Evolutionary conservation across 257 asterid genomes (phyloP).

Genomic region (Asclepias syriaca): DNA sequence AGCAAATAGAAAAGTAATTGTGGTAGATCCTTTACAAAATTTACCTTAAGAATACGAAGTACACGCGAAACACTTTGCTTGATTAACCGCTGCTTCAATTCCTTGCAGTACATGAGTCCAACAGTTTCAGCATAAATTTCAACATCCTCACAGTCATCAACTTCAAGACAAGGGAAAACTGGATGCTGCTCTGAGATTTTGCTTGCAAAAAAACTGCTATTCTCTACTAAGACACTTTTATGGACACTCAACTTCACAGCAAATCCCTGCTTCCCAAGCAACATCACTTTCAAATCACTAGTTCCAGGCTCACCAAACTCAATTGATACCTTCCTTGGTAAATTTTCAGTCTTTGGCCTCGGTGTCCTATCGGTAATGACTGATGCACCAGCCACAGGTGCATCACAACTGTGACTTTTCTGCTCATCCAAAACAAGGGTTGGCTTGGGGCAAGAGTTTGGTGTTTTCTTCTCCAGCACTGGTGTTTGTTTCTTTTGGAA

Average conservation of each 20-base stretch:
- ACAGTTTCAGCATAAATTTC: constrained; percentile 89
- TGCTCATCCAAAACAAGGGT: constrained; percentile 34
- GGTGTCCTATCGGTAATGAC: constrained; percentile 38
- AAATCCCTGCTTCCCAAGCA: constrained; percentile 75
- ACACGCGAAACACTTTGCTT: constrained; percentile 84
- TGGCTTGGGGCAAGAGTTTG: constrained; percentile 28
- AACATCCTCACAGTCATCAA: constrained; percentile 87
- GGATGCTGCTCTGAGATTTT: constrained; percentile 51
- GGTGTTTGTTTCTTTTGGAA: constrained; percentile 42
- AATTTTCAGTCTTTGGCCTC: constrained; percentile 49
- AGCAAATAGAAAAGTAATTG: neutral
- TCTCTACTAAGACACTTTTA: constrained; percentile 48
- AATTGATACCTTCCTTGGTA: constrained; percentile 64
- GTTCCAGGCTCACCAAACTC: constrained; percentile 95
- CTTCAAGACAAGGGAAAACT: constrained; percentile 69
- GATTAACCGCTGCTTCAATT: constrained; percentile 77
- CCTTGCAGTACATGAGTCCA: constrained; percentile 91
- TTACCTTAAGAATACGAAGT: constrained; percentile 81
- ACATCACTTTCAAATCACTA: constrained; percentile 71
- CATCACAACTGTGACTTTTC: constrained; percentile 33
- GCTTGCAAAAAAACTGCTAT: constrained; percentile 57
- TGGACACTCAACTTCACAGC: constrained; percentile 88
- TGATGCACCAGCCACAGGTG: constrained; percentile 30
- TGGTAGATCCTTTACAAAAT: neutral
- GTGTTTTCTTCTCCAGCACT: constrained; percentile 39